phyloP scores from a whole-genome alignment of 441 rosid species.

The Daphne laureola region DNA sequence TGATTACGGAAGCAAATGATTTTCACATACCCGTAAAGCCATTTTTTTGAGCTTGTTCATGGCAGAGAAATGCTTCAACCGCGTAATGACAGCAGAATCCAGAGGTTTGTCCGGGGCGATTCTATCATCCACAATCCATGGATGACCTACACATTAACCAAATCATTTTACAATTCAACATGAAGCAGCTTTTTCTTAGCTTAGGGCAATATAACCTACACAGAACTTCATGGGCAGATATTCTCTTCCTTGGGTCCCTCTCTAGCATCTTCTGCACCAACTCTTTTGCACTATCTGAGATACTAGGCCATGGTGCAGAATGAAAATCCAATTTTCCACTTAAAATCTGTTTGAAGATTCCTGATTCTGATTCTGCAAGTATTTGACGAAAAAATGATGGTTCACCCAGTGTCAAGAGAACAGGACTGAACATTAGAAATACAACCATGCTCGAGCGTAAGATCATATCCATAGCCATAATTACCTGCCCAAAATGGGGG shows the following conservation, averaged over 20 bases:
- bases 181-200: background rate
- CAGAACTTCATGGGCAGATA: constrained; percentile 82
- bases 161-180: constrained; percentile 8
- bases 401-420: background rate
- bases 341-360: constrained; percentile 77
- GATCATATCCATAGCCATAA: constrained; percentile 13
- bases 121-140: constrained; percentile 56
- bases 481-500: constrained; percentile 73
- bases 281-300: constrained; percentile 83
- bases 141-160: constrained; percentile 52
- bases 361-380: constrained; percentile 69
- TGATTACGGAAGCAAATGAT: background rate
- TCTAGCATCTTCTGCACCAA: constrained; percentile 72
- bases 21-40: constrained; percentile 63
- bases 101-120: constrained; percentile 53
- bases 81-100: constrained; percentile 59
- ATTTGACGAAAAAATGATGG: background rate
- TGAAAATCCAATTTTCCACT: constrained; percentile 67
- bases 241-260: constrained; percentile 59
- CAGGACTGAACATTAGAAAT: background rate
- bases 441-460: background rate
- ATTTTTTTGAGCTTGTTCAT: constrained; percentile 89
- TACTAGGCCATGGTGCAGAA: constrained; percentile 81
- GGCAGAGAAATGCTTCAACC: constrained; percentile 77
- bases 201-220: constrained; percentile 34